Evolutionary conservation across 2,329 filamentous ascomycete species (phyloP).

Genomic region (Dothistroma pini): DNA sequence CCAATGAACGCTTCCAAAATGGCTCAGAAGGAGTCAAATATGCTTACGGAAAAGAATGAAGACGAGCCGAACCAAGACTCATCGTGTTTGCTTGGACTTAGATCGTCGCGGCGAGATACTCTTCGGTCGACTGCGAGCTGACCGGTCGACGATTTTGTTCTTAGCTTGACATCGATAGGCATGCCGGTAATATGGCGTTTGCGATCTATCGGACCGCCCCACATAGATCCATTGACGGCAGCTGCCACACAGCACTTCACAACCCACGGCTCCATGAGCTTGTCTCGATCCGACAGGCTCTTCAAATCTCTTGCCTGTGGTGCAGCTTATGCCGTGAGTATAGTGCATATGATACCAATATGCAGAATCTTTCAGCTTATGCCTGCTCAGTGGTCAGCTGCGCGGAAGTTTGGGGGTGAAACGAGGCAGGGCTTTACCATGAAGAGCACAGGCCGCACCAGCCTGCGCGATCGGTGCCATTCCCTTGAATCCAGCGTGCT

Average conservation of each 20-base stretch:
- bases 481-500: conserved; percentile 76
- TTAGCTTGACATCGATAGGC: conserved; percentile 63
- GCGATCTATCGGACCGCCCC: conserved; percentile 84
- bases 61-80: background rate
- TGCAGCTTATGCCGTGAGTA: conserved; percentile 79
- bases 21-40: conserved; percentile 19
- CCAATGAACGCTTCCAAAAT: conserved; percentile 20
- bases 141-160: conserved; percentile 8
- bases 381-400: conserved; percentile 25
- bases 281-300: conserved; percentile 72
- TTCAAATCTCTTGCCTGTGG: conserved; percentile 74
- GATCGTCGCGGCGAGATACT: conserved; percentile 14
- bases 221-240: conserved; percentile 79
- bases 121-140: conserved; percentile 9
- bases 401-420: background rate
- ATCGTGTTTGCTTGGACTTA: background rate
- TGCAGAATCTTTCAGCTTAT: conserved; percentile 83
- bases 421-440: conserved; percentile 48
- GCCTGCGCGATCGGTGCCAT: conserved; percentile 82
- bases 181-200: conserved; percentile 88
- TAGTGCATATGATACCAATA: conserved; percentile 95
- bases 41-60: conserved; percentile 1
- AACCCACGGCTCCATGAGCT: conserved; percentile 76
- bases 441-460: conserved; percentile 90
- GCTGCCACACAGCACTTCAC: conserved; percentile 72